These are phyloP conservation scores for Panicum virgatum DNA, from an alignment of 202 grass and related monocot genomes.

Conservation along the genomic window DNA sequence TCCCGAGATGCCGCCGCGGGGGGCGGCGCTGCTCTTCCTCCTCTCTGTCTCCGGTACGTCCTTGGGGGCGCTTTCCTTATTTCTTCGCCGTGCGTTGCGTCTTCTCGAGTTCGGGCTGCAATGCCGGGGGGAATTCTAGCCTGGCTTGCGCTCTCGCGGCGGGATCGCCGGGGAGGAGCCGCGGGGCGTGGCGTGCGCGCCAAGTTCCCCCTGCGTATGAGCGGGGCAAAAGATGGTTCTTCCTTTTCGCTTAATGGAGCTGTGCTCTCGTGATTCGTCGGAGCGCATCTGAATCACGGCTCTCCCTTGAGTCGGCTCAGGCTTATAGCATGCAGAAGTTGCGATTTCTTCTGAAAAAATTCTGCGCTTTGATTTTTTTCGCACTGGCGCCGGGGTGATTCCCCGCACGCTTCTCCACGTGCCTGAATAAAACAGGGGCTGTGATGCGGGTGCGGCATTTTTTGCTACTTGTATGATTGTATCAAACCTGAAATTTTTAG, in stretches of 20 bases:
- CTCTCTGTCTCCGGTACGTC: conserved; percentile 38
- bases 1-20: conserved; percentile 49
- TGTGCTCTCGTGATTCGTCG: conserved; percentile 13
- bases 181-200: conserved; percentile 29
- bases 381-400: conserved; percentile 1
- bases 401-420: neutral
- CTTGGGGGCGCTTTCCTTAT: conserved; percentile 3
- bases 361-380: conserved; percentile 1
- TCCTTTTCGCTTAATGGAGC: conserved; percentile 32
- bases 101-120: conserved; percentile 27
- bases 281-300: conserved; percentile 36
- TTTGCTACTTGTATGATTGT: neutral
- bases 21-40: conserved; percentile 27
- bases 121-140: conserved; percentile 31
- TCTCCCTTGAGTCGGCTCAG: neutral
- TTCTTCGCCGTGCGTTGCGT: neutral
- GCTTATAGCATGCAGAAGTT: neutral
- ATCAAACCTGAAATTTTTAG: neutral
- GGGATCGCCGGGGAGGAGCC: conserved; percentile 28
- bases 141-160: neutral
- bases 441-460: neutral
- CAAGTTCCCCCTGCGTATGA: conserved; percentile 23
- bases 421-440: neutral
- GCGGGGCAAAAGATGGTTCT: conserved; percentile 1
- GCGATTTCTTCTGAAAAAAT: neutral